Conservation (phyloP, 192 early-diverging fungal genomes). For the Umbelopsis ramanniana region DNA sequence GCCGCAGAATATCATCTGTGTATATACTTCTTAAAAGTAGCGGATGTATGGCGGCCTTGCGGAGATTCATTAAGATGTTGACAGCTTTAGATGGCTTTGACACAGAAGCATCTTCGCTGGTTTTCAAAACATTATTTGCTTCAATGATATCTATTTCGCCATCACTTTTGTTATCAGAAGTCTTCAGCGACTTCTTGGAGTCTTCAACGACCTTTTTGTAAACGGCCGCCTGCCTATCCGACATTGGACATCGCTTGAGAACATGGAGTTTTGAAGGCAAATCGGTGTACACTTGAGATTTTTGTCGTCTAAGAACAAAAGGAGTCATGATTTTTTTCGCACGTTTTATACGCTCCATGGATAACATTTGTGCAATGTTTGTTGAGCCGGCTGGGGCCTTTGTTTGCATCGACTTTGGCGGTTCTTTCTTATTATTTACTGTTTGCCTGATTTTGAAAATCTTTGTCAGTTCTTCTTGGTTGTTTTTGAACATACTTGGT, state of each 20-base stretch:
- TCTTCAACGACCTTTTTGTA: constrained; percentile 57
- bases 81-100: not conserved
- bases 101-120: not conserved
- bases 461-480: constrained; percentile 51
- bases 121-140: not conserved
- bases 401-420: not conserved
- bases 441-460: constrained; percentile 67
- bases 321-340: constrained; percentile 86
- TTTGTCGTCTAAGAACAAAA: constrained; percentile 86
- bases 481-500: constrained; percentile 73
- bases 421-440: constrained; percentile 7
- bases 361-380: constrained; percentile 48
- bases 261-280: constrained; percentile 65
- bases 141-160: not conserved
- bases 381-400: not conserved
- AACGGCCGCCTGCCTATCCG: constrained; percentile 49
- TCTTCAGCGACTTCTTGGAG: constrained; percentile 23
- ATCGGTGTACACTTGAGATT: constrained; percentile 69
- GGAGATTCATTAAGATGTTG: constrained; percentile 77
- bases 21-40: constrained; percentile 75
- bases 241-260: constrained; percentile 57
- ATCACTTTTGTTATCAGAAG: constrained; percentile 20
- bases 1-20: constrained; percentile 51
- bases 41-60: constrained; percentile 88
- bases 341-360: constrained; percentile 68